Evolutionary conservation across 257 asterid genomes (phyloP).

Genomic region (Solanum bukasovii): DNA sequence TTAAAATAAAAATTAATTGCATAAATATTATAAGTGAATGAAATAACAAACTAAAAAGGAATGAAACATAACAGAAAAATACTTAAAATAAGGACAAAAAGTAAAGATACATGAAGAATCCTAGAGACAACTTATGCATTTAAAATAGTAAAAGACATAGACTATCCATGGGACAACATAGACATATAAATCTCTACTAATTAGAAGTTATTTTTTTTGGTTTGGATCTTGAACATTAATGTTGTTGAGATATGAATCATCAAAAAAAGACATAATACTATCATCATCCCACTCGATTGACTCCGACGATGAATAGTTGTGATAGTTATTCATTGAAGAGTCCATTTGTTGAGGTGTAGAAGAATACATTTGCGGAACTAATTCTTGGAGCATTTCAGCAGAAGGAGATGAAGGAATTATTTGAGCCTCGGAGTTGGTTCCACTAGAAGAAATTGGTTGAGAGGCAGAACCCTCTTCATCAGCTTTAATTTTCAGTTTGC

Average conservation of each 20-base stretch:
- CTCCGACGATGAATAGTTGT: accelerated
- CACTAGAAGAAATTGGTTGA: background rate
- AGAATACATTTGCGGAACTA: no score
- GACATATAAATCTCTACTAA: background rate
- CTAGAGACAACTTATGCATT: background rate
- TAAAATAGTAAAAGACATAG: background rate
- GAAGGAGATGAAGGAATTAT: no score
- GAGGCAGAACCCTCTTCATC: background rate
- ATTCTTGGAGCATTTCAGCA: no score
- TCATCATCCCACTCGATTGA: background rate
- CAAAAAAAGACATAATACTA: background rate
- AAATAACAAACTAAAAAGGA: background rate
- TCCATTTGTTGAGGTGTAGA: no score
- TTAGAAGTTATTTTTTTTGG: background rate
- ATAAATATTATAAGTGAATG: background rate
- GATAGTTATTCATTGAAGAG: no score
- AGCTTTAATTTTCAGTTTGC: background rate
- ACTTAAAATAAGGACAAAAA: background rate
- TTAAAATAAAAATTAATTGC: background rate
- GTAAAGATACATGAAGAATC: background rate
- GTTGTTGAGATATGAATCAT: background rate
- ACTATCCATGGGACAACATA: background rate
- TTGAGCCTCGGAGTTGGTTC: no score
- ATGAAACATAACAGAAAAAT: background rate
- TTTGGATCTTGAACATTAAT: background rate